Evolutionary conservation across 495 filamentous ascomycete species (phyloP).

Genomic region (Platismatia glauca): DNA sequence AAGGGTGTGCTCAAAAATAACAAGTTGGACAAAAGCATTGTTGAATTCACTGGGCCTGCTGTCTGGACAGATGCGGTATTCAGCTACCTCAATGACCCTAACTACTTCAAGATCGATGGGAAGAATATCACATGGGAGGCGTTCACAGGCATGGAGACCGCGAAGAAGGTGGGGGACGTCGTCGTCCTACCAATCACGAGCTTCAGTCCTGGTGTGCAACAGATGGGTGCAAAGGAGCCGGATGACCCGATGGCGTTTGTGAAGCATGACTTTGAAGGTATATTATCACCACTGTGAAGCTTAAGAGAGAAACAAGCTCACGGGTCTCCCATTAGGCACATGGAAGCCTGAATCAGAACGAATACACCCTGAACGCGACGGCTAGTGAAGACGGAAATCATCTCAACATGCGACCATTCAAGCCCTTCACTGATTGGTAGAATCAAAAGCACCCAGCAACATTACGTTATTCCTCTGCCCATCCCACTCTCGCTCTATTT

Average conservation of each 20-base stretch:
- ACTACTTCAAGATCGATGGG: conserved; percentile 74
- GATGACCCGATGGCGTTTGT: conserved; percentile 98
- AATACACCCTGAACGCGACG: conserved; percentile 23
- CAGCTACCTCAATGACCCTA: conserved; percentile 81
- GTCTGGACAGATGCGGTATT: conserved; percentile 94
- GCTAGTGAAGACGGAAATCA: not conserved
- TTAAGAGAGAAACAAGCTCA: not conserved
- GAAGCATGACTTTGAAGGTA: conserved; percentile 94
- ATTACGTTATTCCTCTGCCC: not conserved
- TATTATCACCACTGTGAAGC: not conserved
- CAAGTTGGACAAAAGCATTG: conserved; percentile 66
- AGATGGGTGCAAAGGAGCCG: conserved; percentile 84
- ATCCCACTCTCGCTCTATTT: not conserved
- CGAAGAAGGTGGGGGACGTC: conserved; percentile 89
- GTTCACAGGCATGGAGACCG: conserved; percentile 74
- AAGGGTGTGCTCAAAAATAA: conserved; percentile 54
- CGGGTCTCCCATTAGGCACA: conserved; percentile 44
- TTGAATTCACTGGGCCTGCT: conserved; percentile 93
- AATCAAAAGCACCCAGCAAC: not conserved
- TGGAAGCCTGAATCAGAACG: conserved; percentile 66
- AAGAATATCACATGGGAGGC: conserved; percentile 73
- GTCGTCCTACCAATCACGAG: conserved; percentile 90
- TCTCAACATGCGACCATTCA: not conserved
- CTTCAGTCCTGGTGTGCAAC: conserved; percentile 88
- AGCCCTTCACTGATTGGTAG: not conserved